phyloP scores from a whole-genome alignment of 345 rosid genomes.

The Salix caprea region DNA sequence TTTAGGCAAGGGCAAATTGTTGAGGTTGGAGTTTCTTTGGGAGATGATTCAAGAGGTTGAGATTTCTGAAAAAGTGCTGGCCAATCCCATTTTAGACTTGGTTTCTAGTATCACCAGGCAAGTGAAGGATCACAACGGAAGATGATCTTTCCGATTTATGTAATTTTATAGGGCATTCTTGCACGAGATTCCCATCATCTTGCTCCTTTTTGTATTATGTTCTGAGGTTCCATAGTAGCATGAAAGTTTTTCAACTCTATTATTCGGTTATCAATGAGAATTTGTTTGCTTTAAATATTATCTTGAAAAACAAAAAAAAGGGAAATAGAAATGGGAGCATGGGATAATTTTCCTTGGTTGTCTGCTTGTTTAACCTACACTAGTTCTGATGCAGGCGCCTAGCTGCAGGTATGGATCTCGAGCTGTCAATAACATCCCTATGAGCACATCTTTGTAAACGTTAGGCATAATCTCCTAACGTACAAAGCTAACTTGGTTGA shows the following conservation, averaged over 20 bases:
- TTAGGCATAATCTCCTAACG: too few species aligned
- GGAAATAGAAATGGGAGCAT: background rate
- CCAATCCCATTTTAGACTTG: conserved; percentile 35
- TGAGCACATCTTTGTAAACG: too few species aligned
- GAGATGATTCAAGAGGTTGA: conserved; percentile 1
- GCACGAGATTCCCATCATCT: conserved; percentile 1
- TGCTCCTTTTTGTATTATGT: conserved; percentile 4
- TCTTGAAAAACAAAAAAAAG: background rate
- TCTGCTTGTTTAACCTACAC: background rate
- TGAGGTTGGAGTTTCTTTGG: background rate
- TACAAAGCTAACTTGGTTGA: too few species aligned
- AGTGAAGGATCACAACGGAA: background rate
- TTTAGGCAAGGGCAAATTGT: background rate
- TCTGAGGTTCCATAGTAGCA: background rate
- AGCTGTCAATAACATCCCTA: too few species aligned
- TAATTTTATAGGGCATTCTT: conserved; percentile 14
- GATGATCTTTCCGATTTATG: conserved; percentile 3
- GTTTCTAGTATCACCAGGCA: conserved; percentile 4
- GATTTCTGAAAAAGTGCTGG: conserved; percentile 16
- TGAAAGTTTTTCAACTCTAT: conserved; percentile 16
- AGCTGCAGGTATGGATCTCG: too few species aligned
- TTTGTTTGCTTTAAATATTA: background rate
- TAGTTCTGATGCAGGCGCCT: too few species aligned
- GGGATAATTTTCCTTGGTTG: background rate
- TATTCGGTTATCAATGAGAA: conserved; percentile 4